Evolutionary conservation across 2,329 filamentous ascomycete genomes (phyloP), one percentile per base, ranked within the genome.

Genomic region (Xylariales sp.): DNA sequence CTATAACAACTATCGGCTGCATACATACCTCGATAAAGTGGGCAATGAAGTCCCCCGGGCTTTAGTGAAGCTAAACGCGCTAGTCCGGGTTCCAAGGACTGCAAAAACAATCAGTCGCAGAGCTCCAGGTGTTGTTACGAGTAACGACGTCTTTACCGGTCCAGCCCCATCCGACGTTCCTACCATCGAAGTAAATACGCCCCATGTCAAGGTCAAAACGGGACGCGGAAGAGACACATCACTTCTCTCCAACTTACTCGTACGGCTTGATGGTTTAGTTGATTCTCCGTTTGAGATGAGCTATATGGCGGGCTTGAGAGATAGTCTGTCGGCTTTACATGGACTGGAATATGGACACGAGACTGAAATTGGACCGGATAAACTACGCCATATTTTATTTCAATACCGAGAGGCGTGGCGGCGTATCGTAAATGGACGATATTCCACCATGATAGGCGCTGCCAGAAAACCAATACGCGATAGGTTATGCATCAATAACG

Each of bases 381-480:
- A 62, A 0, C 30, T 62, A 18, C 12, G 5, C 16, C 10, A 46
- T 5, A 6, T 36, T n/a, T 49, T 62, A 10, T 3, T 56, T 48
- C 43, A 56, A 49, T 52, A 58, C 46, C 59, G 14, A 55, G 6
- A 52, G 4, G 3, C 5, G 57, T 39, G n/a, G 23, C 46, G 57
- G 18, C 4, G 62, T 32, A 39, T 52, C n/a, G 56, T 50, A 45
- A 45, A 56, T n/a, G 56, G 6, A 30, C 32, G 55, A 43, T 68
- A 71, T 5, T 39, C 55, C 9, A 76, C 32, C 3, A 62, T 66
- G 10, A 5, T 23, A 32, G 23, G 2, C 10, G 45, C 58, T 5
- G 58, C 49, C n/a, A 56, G 30, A 8, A 58, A 39, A 36, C 28
- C 39, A 5, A 49, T 66, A 16, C 4, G 14, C 2, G 5, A 52